Evolutionary conservation across 1,284 basidiomycete species (phyloP), one percentile per base, ranked within the genome.

Genomic region (Leccinum pseudoinsigne): DNA sequence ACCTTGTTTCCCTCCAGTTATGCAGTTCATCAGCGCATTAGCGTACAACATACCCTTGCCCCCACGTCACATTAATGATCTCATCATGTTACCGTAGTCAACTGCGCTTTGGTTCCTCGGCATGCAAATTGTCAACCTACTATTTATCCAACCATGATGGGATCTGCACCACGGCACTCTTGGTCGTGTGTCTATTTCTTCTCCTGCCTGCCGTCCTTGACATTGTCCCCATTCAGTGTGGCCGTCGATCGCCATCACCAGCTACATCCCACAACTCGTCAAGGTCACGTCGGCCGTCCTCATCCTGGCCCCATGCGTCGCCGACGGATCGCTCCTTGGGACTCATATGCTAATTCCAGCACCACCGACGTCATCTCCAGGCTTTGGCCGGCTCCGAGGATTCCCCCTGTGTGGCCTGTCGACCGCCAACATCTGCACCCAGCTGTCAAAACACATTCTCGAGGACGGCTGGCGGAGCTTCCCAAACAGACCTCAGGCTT

Each of bases 121-220:
- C n/a, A 71, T 84, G 21, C 80, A 89, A 62, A 72, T 81, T 5
- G 76, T 89, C 64, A 84, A 86, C 56, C 21, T 82, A 5, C 61
- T 84, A 11, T 79, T 86, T 18, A 71, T 84, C 3, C 79, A 85
- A 7, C 84, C 82, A 1, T 80, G 83, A 70, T 91, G 89, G 88
- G 90, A 93, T 68, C 75, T 86, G 23, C 90, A 93, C 74, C 85
- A 83, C 64, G 81, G 84, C 51, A 72, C 84, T 28, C 80, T 90
- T 11, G 89, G 89, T 4, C 72, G 84, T 85, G 61, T 63, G 80
- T 73, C n/a, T 5, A 5, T 31, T 47, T 10, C 10, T 16, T 36
- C 42, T 5, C 2, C 28, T 16, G 4, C 21, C 3, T 23, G 16
- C 14, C 4, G 7, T 34, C 31, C 8, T 34, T 58, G 26, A 62